A percentile compares a stretch with the other conserved stretches of the same genome.
Conservation (phyloP, 148 eudicot genomes). For the Vaccinium macrocarpon region DNA sequence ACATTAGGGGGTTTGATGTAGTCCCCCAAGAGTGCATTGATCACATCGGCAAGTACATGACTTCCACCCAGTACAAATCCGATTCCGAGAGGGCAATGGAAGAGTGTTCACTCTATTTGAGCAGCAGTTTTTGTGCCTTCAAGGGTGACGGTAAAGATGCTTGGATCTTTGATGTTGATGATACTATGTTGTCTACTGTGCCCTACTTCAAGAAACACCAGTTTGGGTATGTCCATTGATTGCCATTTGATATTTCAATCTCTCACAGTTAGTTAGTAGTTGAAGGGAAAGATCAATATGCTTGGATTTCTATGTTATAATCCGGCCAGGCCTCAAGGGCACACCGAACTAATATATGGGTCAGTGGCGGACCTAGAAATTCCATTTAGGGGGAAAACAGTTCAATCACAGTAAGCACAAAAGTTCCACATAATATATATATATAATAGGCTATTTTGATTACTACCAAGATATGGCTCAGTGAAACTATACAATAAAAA, state of each 20-base stretch:
- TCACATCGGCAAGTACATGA: constrained; percentile 44
- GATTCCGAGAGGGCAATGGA: constrained; percentile 34
- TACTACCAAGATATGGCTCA: too few relatives aligned
- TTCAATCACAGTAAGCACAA: too few relatives aligned
- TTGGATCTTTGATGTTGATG: constrained; percentile 55
- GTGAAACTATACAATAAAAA: too few relatives aligned
- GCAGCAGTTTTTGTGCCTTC: constrained; percentile 25
- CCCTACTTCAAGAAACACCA: constrained; percentile 46
- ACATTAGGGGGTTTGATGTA: constrained; percentile 39
- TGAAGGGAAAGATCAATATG: not conserved
- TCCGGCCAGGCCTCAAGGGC: too few relatives aligned
- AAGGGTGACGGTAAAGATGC: constrained; percentile 44
- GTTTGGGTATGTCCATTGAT: constrained; percentile 32
- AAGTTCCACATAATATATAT: too few relatives aligned
- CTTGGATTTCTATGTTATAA: too few relatives aligned
- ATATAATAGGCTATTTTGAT: too few relatives aligned
- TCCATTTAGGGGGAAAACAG: too few relatives aligned
- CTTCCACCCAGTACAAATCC: constrained; percentile 33
- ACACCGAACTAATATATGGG: too few relatives aligned
- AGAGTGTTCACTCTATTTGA: constrained; percentile 26
- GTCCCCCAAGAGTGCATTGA: constrained; percentile 45
- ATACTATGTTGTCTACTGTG: constrained; percentile 42
- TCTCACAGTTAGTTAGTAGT: not conserved
- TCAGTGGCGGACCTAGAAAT: too few relatives aligned
- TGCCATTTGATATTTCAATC: not conserved